Conservation (phyloP, 345 rosid genomes). For the Limnanthes douglasii region DNA sequence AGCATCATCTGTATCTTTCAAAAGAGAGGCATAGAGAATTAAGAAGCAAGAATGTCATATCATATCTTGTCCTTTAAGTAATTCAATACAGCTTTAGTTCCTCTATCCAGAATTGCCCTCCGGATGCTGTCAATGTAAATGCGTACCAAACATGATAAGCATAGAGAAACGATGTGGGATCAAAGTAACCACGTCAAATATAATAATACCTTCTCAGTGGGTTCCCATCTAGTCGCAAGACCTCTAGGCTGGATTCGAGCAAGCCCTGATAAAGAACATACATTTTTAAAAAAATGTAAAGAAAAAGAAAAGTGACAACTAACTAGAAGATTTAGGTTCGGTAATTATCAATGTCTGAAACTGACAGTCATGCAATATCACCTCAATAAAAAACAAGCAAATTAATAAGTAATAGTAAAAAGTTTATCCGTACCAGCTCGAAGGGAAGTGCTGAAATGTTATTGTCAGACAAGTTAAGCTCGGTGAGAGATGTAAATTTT, state of each 20-base stretch:
- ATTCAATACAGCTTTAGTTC: constrained; percentile 69
- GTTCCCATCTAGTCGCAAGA: constrained; percentile 73
- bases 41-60: no score
- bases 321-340: no score
- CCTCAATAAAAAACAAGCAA: no score
- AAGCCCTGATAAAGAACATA: constrained; percentile 36
- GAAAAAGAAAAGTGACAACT: no score
- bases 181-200: neutral
- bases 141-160: neutral
- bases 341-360: no score
- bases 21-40: no score
- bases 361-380: no score
- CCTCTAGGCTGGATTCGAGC: constrained; percentile 71
- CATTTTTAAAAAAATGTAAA: neutral
- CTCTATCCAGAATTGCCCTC: constrained; percentile 69
- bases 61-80: constrained; percentile 83
- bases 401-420: no score
- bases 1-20: no score
- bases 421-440: constrained; percentile 55
- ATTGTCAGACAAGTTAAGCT: constrained; percentile 79
- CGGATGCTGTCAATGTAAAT: constrained; percentile 45
- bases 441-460: constrained; percentile 64
- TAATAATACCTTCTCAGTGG: constrained; percentile 67
- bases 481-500: constrained; percentile 47
- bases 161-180: neutral